Evolutionary conservation across 2,329 filamentous ascomycete species (phyloP).

Genomic region (Colletotrichum spinosum): DNA sequence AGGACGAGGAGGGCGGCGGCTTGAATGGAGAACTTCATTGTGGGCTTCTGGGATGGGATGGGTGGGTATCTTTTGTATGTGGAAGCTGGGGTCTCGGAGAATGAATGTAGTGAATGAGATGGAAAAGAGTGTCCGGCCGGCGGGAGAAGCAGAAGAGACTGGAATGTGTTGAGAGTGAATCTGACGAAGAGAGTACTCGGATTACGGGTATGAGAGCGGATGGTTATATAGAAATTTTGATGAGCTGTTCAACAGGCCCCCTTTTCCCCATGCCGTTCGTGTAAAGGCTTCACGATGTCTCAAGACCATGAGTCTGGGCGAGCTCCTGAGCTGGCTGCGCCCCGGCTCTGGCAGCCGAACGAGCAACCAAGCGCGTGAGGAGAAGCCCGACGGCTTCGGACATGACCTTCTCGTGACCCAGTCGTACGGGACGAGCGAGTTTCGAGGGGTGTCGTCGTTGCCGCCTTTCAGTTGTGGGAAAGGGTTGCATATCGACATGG

Average conservation of each 20-base stretch:
- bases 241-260: background rate
- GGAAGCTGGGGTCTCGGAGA: conserved; percentile 6
- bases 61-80: background rate
- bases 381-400: too few species aligned
- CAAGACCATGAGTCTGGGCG: background rate
- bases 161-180: conserved; percentile 1
- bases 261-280: too few species aligned
- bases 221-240: conserved; percentile 18
- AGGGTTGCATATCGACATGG: too few species aligned
- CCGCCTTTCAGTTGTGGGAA: too few species aligned
- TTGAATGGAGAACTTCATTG: conserved; percentile 45
- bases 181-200: background rate
- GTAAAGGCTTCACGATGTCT: conserved; percentile 9
- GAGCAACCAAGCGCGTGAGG: too few species aligned
- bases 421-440: too few species aligned
- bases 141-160: conserved; percentile 35
- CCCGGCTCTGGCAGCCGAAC: too few species aligned
- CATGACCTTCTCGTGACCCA: too few species aligned
- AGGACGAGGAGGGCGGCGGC: conserved; percentile 43
- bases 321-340: too few species aligned
- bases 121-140: conserved; percentile 34
- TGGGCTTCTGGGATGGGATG: conserved; percentile 26
- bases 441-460: too few species aligned
- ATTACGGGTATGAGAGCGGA: background rate
- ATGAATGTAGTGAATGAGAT: background rate